Percentiles rank a stretch among this genome's conserved stretches.
These are phyloP conservation scores for Aeminium ludgeri DNA, from an alignment of 495 filamentous ascomycete species.

Conservation along the genomic window DNA sequence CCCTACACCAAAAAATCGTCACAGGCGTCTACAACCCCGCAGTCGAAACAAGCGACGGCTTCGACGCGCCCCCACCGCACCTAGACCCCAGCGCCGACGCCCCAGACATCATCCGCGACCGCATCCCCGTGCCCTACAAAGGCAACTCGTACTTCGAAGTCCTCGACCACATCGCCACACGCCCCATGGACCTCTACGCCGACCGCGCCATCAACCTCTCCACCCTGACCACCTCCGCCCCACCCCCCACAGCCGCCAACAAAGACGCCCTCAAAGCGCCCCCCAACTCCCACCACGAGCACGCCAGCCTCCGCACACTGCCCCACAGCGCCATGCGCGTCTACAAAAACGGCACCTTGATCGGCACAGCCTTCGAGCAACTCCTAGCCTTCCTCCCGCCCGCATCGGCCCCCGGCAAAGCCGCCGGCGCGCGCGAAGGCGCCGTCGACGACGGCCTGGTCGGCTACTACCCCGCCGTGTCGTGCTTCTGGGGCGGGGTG, in stretches of 20 bases:
- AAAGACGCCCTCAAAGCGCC: conserved; percentile 31
- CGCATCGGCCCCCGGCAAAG: conserved; percentile 58
- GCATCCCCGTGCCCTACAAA: conserved; percentile 87
- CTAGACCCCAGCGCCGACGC: conserved; percentile 20
- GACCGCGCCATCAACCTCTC: conserved; percentile 49
- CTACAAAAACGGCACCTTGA: conserved; percentile 75
- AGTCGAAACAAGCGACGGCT: conserved; percentile 46
- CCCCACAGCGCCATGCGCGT: conserved; percentile 73
- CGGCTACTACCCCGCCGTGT: conserved; percentile 88
- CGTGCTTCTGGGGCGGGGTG: conserved; percentile 78
- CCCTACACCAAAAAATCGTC: conserved; percentile 73
- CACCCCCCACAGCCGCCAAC: conserved; percentile 26
- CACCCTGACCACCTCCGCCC: conserved; percentile 16
- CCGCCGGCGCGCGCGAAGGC: conserved; percentile 54
- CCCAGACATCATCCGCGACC: conserved; percentile 80
- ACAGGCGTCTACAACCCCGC: conserved; percentile 73
- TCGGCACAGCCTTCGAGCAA: conserved; percentile 78
- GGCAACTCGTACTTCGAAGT: conserved; percentile 86
- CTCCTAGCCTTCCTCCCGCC: conserved; percentile 86
- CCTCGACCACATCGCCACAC: conserved; percentile 75
- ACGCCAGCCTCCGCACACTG: conserved; percentile 59
- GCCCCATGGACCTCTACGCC: conserved; percentile 74
- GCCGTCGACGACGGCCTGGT: conserved; percentile 76
- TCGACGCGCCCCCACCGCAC: conserved; percentile 27
- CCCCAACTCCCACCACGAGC: conserved; percentile 54